phyloP scores from a whole-genome alignment of 2,329 filamentous ascomycete genomes.

The Cladosporium halotolerans region DNA sequence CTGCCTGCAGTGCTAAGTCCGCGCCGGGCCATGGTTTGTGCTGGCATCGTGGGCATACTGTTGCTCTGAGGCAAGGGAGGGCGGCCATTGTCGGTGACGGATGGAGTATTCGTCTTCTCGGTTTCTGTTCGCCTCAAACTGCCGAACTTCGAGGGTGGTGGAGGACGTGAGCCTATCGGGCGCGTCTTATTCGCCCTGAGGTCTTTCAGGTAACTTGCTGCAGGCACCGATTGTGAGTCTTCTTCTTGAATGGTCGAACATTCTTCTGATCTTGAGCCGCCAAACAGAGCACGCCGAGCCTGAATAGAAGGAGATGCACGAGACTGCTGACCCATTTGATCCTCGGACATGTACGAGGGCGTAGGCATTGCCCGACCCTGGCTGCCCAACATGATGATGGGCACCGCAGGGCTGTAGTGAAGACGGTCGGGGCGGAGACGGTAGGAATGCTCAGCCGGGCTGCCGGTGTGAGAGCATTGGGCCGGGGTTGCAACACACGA shows the following conservation, averaged over 20 bases:
- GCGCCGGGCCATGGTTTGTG: slow-evolving; percentile 22
- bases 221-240: slow-evolving; percentile 4
- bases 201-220: slow-evolving; percentile 65
- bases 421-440: slow-evolving; percentile 6
- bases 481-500: not conserved
- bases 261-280: slow-evolving; percentile 6
- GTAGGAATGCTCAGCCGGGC: slow-evolving; percentile 4
- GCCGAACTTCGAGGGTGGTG: slow-evolving; percentile 43
- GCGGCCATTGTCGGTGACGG: slow-evolving; percentile 17
- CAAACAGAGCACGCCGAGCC: slow-evolving; percentile 10
- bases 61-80: slow-evolving; percentile 29
- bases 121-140: slow-evolving; percentile 26
- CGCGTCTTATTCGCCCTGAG: slow-evolving; percentile 62
- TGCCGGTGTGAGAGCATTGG: not conserved
- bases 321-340: slow-evolving; percentile 13
- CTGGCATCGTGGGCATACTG: slow-evolving; percentile 24
- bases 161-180: slow-evolving; percentile 65
- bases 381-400: slow-evolving; percentile 10
- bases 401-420: not conserved
- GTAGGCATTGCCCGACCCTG: slow-evolving; percentile 9
- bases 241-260: slow-evolving; percentile 2
- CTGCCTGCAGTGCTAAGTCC: slow-evolving; percentile 15
- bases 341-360: slow-evolving; percentile 12
- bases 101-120: slow-evolving; percentile 12
- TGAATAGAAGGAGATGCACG: slow-evolving; percentile 10